These are phyloP conservation scores for Trichodelitschia bisporula DNA, from an alignment of 495 filamentous ascomycete genomes.

Conservation along the genomic window DNA sequence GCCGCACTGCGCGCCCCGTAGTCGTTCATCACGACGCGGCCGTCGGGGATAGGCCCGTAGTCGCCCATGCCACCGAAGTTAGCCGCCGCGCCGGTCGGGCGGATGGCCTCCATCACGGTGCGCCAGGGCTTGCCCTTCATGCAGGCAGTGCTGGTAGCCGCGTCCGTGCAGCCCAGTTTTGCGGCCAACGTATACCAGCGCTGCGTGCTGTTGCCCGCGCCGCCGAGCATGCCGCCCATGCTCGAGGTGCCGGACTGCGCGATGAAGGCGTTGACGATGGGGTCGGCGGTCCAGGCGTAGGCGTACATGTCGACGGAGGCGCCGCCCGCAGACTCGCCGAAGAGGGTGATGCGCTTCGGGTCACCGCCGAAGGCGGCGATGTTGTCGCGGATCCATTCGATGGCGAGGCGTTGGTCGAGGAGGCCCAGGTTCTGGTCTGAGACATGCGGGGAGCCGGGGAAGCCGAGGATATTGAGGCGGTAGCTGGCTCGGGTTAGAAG, in stretches of 20 bases:
- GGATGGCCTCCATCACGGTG: background rate
- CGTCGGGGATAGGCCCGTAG: background rate
- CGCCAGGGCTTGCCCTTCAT: background rate
- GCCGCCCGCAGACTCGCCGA: background rate
- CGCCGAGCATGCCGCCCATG: background rate
- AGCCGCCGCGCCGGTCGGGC: background rate
- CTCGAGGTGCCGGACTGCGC: slow-evolving; percentile 1
- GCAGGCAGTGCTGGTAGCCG: background rate
- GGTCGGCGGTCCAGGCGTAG: slow-evolving; percentile 1
- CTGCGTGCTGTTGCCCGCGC: too few relatives aligned
- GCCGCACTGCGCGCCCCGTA: background rate
- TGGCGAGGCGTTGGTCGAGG: background rate
- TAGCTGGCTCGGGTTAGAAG: slow-evolving; percentile 6
- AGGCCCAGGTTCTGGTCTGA: background rate
- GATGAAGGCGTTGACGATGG: slow-evolving; percentile 2
- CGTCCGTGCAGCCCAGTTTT: slow-evolving; percentile 1
- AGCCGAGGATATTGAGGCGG: slow-evolving; percentile 4
- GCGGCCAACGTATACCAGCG: background rate
- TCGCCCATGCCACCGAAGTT: background rate
- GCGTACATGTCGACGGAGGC: background rate
- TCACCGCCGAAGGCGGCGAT: slow-evolving; percentile 3
- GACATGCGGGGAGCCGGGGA: slow-evolving; percentile 1
- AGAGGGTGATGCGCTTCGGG: slow-evolving; percentile 1
- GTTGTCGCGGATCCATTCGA: background rate
- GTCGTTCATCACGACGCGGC: slow-evolving; percentile 1